Conservation (phyloP, 1,284 basidiomycete genomes). For the Malassezia furfur region DNA sequence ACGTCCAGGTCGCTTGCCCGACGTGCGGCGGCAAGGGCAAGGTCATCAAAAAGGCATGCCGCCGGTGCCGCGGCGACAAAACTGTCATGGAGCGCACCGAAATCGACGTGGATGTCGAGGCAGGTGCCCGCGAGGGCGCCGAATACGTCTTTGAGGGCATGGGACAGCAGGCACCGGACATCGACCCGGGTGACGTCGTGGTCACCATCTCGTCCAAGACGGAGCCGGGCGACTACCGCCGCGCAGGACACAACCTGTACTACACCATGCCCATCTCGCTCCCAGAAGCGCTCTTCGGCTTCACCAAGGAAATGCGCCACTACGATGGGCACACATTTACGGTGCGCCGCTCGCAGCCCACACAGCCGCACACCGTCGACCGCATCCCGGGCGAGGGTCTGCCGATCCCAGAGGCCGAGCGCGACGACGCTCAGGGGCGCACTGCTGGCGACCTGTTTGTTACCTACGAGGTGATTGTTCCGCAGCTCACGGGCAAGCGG, state of each 20-base stretch:
- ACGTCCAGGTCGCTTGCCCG: slow-evolving; percentile 37
- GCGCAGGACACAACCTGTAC: slow-evolving; percentile 37
- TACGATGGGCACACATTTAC: slow-evolving; percentile 37
- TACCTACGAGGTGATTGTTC: slow-evolving; percentile 38
- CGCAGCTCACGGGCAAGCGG: slow-evolving; percentile 13
- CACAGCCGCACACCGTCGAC: slow-evolving; percentile 37
- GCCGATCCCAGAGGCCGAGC: slow-evolving; percentile 30
- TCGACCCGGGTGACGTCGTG: slow-evolving; percentile 41
- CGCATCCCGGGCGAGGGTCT: slow-evolving; percentile 36
- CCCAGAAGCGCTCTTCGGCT: slow-evolving; percentile 41
- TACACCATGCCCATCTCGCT: slow-evolving; percentile 34
- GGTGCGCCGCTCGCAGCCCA: slow-evolving; percentile 28
- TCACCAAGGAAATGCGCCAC: slow-evolving; percentile 35
- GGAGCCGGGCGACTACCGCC: slow-evolving; percentile 31
- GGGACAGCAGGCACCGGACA: slow-evolving; percentile 40
- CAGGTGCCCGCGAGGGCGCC: slow-evolving; percentile 36
- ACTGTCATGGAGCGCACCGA: slow-evolving; percentile 31
- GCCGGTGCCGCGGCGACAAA: slow-evolving; percentile 35
- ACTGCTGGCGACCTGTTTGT: slow-evolving; percentile 39
- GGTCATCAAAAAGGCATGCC: slow-evolving; percentile 33
- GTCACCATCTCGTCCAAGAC: slow-evolving; percentile 29
- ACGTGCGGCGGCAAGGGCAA: slow-evolving; percentile 36
- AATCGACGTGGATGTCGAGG: slow-evolving; percentile 38
- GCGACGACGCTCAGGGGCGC: slow-evolving; percentile 19
- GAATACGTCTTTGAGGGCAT: slow-evolving; percentile 39